These are phyloP conservation scores for Anthoceros angustus DNA, from an alignment of 225 moss, liverwort and hornwort genomes.

Conservation along the genomic window DNA sequence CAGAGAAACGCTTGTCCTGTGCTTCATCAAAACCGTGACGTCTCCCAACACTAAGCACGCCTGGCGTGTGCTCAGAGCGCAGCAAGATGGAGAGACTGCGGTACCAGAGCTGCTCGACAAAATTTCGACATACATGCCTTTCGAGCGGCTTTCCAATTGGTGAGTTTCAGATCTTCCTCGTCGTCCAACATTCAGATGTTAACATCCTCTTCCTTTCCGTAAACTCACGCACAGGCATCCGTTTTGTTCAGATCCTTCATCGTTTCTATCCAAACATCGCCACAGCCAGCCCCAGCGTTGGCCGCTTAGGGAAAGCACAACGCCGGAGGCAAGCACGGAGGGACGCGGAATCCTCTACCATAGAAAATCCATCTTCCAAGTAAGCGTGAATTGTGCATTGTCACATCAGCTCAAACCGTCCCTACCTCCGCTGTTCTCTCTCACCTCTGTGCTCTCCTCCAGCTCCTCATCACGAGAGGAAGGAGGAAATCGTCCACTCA, in stretches of 20 bases:
- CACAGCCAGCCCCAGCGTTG: constrained; percentile 29
- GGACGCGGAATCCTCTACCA: constrained; percentile 11
- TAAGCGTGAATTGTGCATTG: too few species aligned
- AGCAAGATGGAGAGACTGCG: constrained; percentile 43
- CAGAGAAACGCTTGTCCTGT: not conserved
- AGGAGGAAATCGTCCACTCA: not conserved
- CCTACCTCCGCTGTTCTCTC: not conserved
- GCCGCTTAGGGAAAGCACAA: constrained; percentile 37
- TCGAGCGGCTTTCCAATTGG: constrained; percentile 43
- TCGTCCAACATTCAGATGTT: not conserved
- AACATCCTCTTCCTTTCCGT: not conserved
- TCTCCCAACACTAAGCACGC: not conserved
- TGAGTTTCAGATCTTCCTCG: constrained; percentile 5
- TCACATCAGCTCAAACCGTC: not conserved
- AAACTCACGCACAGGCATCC: not conserved
- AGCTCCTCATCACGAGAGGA: not conserved
- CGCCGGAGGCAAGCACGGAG: constrained; percentile 42
- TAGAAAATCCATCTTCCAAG: not conserved
- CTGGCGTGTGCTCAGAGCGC: constrained; percentile 30
- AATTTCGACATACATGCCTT: constrained; percentile 47
- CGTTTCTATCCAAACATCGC: constrained; percentile 35
- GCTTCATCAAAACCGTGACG: not conserved
- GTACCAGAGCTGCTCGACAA: constrained; percentile 26
- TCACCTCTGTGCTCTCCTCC: not conserved
- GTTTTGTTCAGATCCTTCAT: constrained; percentile 19